phyloP scores from a whole-genome alignment of 2,329 filamentous ascomycete species.

The Paramyrothecium sp. region DNA sequence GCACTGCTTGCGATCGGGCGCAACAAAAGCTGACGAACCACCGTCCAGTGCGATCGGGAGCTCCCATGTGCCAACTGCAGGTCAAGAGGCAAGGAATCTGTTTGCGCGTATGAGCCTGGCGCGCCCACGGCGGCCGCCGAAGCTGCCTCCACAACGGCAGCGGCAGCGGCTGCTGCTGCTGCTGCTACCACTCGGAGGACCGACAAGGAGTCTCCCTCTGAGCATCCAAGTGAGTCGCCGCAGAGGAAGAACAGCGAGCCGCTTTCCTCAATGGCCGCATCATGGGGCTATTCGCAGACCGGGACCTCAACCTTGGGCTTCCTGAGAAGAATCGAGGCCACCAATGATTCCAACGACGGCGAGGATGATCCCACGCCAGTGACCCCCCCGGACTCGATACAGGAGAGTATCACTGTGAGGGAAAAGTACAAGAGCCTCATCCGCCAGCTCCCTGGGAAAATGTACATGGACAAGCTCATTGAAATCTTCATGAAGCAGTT shows the following conservation, averaged over 20 bases:
- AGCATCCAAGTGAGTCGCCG: not conserved
- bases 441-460: slow-evolving; percentile 54
- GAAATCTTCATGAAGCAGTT: slow-evolving; percentile 55
- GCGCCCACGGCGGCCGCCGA: slow-evolving; percentile 35
- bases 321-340: slow-evolving; percentile 52
- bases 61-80: slow-evolving; percentile 60
- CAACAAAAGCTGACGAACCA: not conserved
- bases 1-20: not conserved
- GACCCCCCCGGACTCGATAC: slow-evolving; percentile 12
- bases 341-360: slow-evolving; percentile 25
- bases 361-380: slow-evolving; percentile 12
- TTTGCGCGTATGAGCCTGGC: slow-evolving; percentile 57
- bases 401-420: slow-evolving; percentile 36
- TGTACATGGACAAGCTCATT: slow-evolving; percentile 53
- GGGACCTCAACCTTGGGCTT: slow-evolving; percentile 53
- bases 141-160: slow-evolving; percentile 35
- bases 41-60: slow-evolving; percentile 54
- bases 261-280: slow-evolving; percentile 41
- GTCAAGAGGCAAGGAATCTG: slow-evolving; percentile 52
- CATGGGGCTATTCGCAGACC: slow-evolving; percentile 54
- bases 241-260: slow-evolving; percentile 19
- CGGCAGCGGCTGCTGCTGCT: slow-evolving; percentile 4
- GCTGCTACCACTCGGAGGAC: not conserved
- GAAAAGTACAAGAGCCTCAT: slow-evolving; percentile 60
- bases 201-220: not conserved